Evolutionary conservation across 352 stramenopile species (phyloP).

Genomic region (Globisporangium splendens): DNA sequence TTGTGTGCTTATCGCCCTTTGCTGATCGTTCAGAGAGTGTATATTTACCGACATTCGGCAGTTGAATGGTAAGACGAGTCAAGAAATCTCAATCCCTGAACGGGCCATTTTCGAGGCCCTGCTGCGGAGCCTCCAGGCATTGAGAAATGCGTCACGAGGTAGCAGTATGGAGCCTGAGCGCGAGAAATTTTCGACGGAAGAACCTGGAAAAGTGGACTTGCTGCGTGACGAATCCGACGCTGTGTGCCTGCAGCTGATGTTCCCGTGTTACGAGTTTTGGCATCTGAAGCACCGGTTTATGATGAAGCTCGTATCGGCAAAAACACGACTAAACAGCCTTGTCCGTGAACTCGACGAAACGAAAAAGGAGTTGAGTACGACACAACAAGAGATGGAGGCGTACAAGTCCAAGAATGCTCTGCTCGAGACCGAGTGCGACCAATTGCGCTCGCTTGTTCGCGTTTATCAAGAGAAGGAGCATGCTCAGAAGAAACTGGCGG

Average conservation of each 20-base stretch:
- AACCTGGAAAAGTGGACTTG: conserved; percentile 31
- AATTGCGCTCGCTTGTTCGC: conserved; percentile 7
- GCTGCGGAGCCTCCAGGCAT: conserved; percentile 22
- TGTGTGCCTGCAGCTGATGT: conserved; percentile 28
- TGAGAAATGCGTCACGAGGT: conserved; percentile 9
- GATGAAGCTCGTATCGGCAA: conserved; percentile 22
- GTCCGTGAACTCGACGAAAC: background rate
- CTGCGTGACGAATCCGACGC: conserved; percentile 10
- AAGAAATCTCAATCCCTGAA: conserved; percentile 12
- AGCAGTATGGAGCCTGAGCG: conserved; percentile 3
- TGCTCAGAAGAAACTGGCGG: background rate
- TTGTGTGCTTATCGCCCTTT: too few relatives aligned
- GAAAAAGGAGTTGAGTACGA: background rate
- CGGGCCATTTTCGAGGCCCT: conserved; percentile 29
- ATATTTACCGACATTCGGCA: conserved; percentile 24
- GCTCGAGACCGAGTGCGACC: conserved; percentile 8
- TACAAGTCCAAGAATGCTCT: background rate
- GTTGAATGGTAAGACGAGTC: conserved; percentile 21
- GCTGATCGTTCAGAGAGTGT: conserved; percentile 12
- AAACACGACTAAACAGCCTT: conserved; percentile 7
- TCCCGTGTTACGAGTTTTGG: conserved; percentile 38
- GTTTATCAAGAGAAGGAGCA: conserved; percentile 3
- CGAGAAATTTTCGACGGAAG: conserved; percentile 9
- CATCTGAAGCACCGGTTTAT: conserved; percentile 27
- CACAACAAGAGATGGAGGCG: background rate